phyloP scores from a whole-genome alignment of 2,329 filamentous ascomycete genomes.

The Nemania sp. region DNA sequence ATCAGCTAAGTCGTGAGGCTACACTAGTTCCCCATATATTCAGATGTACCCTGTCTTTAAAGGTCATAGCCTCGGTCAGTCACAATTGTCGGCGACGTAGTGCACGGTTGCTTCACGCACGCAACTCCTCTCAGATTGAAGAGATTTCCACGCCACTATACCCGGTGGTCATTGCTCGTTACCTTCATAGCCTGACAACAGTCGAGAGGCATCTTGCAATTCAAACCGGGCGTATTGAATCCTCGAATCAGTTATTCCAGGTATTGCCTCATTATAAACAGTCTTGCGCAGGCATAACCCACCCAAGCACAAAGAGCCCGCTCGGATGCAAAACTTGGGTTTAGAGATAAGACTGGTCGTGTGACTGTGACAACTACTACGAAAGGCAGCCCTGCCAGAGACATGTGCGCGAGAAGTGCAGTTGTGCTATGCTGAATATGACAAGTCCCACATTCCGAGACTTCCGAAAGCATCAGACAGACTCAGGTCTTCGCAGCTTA shows the following conservation, averaged over 20 bases:
- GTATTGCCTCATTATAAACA: no score
- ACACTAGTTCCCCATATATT: background rate
- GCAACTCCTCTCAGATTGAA: no score
- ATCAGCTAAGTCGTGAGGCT: background rate
- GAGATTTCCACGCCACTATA: no score
- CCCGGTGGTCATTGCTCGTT: no score
- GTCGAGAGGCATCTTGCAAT: no score
- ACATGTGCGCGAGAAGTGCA: background rate
- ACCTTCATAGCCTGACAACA: no score
- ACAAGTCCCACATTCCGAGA: conserved; percentile 25
- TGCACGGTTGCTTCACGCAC: no score
- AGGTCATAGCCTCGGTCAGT: no score
- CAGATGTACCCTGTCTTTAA: background rate
- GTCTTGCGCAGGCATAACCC: background rate
- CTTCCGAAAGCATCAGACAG: conserved; percentile 22
- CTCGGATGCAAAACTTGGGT: background rate
- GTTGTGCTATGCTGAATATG: background rate
- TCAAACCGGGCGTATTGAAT: no score
- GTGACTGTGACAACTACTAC: no score
- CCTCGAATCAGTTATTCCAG: no score
- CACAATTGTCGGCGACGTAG: no score
- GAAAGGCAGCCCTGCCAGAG: background rate
- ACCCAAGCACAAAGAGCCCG: background rate
- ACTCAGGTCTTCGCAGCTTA: background rate
- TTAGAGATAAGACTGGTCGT: background rate